phyloP scores from a whole-genome alignment of 768 basidiomycete species.

The Butyriboletus loyo region DNA sequence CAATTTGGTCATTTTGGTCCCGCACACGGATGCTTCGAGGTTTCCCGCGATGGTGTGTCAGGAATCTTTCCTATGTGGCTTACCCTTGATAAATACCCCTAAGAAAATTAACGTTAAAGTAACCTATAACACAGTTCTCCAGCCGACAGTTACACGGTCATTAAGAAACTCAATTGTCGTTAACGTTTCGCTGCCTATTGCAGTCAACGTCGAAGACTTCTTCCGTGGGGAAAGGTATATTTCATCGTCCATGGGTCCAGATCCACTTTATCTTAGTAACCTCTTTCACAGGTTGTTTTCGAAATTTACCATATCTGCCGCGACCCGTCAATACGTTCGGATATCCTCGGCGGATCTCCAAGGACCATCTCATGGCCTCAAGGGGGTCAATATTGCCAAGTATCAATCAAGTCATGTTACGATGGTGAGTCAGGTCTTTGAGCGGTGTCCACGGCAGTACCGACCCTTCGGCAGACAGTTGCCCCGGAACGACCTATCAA shows the following conservation, averaged over 20 bases:
- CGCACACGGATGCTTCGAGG: slow-evolving; percentile 65
- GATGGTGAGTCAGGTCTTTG: slow-evolving; percentile 39
- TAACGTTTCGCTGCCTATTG: slow-evolving; percentile 72
- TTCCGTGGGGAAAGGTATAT: slow-evolving; percentile 79
- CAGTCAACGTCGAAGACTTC: slow-evolving; percentile 95
- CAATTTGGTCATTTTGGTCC: slow-evolving; percentile 50
- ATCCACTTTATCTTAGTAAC: not conserved
- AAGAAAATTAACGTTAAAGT: slow-evolving; percentile 69
- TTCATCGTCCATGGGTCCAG: not conserved
- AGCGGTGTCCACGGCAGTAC: not conserved
- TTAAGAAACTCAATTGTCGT: slow-evolving; percentile 55
- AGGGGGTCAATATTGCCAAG: slow-evolving; percentile 51
- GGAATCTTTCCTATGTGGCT: not conserved
- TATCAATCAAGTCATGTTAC: slow-evolving; percentile 47
- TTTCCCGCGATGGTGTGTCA: slow-evolving; percentile 57
- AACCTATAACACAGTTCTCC: slow-evolving; percentile 60
- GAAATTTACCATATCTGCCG: slow-evolving; percentile 85
- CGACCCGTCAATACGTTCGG: slow-evolving; percentile 75
- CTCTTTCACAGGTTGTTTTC: slow-evolving; percentile 67
- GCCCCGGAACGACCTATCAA: slow-evolving; percentile 72
- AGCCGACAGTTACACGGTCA: slow-evolving; percentile 51
- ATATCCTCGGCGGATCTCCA: slow-evolving; percentile 60
- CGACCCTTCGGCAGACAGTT: slow-evolving; percentile 53
- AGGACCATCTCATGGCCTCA: slow-evolving; percentile 39
- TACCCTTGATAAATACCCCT: not conserved